Conservation (phyloP, 768 basidiomycete genomes). For the Tricholoma matsutake region DNA sequence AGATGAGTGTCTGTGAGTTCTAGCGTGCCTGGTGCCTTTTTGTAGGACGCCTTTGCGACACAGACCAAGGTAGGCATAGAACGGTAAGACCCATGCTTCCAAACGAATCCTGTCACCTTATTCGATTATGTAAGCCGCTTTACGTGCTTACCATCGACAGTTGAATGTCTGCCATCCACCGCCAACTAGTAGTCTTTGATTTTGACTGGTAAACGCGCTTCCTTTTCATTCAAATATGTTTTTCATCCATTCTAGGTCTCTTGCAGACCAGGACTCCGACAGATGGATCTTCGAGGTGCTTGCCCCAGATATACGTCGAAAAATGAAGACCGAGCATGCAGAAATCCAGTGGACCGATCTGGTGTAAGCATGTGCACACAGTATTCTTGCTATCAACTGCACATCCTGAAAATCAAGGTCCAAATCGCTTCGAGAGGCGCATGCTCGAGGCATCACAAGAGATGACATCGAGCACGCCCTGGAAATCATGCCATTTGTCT, state of each 20-base stretch:
- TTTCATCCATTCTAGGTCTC: slow-evolving; percentile 53
- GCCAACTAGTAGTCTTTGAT: slow-evolving; percentile 88
- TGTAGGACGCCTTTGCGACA: slow-evolving; percentile 79
- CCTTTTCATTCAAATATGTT: background rate
- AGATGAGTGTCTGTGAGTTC: slow-evolving; percentile 71
- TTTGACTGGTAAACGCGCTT: slow-evolving; percentile 79
- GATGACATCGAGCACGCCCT: slow-evolving; percentile 79
- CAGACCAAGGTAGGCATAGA: slow-evolving; percentile 65
- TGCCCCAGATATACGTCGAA: slow-evolving; percentile 77
- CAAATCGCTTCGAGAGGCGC: slow-evolving; percentile 68
- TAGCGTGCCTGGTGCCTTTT: slow-evolving; percentile 74
- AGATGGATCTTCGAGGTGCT: slow-evolving; percentile 90
- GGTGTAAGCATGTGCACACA: slow-evolving; percentile 54
- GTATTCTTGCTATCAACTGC: background rate
- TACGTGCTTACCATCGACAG: background rate
- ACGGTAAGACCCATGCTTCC: slow-evolving; percentile 9
- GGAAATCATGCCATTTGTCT: slow-evolving; percentile 80
- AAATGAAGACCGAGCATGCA: slow-evolving; percentile 65
- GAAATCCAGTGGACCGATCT: slow-evolving; percentile 90
- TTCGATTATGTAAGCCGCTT: slow-evolving; percentile 24
- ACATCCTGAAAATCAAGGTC: slow-evolving; percentile 40
- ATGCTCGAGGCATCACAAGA: slow-evolving; percentile 63
- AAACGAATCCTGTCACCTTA: background rate
- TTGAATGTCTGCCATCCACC: slow-evolving; percentile 31
- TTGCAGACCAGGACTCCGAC: slow-evolving; percentile 96